Conservation (phyloP, 306 rosid genomes). For the Betula pendula region DNA sequence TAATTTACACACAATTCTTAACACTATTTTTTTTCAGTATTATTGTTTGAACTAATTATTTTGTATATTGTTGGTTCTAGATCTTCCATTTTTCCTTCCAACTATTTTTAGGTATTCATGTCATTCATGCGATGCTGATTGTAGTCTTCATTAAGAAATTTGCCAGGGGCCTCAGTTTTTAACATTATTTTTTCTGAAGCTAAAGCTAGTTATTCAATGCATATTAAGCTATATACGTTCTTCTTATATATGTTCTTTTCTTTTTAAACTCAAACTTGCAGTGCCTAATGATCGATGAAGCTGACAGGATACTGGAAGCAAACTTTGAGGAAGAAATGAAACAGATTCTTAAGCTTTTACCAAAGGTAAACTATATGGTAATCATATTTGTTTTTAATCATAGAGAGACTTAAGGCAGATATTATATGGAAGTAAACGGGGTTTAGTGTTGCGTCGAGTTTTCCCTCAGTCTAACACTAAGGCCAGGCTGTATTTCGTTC, state of each 20-base stretch:
- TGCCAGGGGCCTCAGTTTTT: not conserved
- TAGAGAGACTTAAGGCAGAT: not conserved
- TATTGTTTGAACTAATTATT: not conserved
- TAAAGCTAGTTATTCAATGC: too few species aligned
- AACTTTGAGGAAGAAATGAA: conserved; percentile 98
- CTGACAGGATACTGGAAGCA: conserved; percentile 92
- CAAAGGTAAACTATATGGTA: conserved; percentile 57
- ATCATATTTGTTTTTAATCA: not conserved
- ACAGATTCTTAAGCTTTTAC: conserved; percentile 74
- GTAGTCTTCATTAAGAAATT: not conserved
- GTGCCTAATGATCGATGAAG: conserved; percentile 95
- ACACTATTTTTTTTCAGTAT: not conserved
- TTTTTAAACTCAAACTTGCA: conserved; percentile 38
- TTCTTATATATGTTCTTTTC: conserved; percentile 12
- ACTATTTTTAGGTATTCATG: not conserved
- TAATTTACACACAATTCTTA: conserved; percentile 3
- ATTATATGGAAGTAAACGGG: not conserved
- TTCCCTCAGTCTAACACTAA: not conserved
- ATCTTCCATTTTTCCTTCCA: not conserved
- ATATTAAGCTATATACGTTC: too few species aligned
- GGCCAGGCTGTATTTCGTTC: not conserved
- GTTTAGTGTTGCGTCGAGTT: not conserved
- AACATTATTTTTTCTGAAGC: not conserved
- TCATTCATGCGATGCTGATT: not conserved
- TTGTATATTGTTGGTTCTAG: not conserved